Conservation (phyloP, 2,329 filamentous ascomycete genomes). For the Aspergillus hortae region DNA sequence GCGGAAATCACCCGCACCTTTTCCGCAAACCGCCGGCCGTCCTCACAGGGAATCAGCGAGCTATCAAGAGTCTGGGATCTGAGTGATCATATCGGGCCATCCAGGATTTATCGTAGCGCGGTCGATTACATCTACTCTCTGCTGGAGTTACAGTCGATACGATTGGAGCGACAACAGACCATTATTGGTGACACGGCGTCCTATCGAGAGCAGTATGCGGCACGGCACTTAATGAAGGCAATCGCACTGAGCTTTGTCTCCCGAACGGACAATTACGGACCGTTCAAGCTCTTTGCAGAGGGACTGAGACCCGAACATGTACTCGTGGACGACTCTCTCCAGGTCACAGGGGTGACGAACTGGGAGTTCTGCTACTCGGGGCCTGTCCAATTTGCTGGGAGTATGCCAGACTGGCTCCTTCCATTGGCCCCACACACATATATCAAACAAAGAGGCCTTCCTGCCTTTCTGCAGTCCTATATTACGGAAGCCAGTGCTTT, state of each 20-base stretch:
- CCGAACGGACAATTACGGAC: conserved; percentile 7
- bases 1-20: background rate
- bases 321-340: conserved; percentile 18
- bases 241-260: background rate
- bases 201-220: background rate
- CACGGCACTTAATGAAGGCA: background rate
- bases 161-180: background rate
- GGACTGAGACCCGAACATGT: conserved; percentile 26
- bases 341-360: conserved; percentile 22
- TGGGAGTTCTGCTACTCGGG: conserved; percentile 28
- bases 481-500: conserved; percentile 1
- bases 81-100: background rate
- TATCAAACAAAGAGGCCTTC: background rate
- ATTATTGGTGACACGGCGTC: background rate
- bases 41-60: background rate
- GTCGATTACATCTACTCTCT: background rate
- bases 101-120: background rate
- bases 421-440: conserved; percentile 5
- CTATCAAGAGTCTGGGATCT: background rate
- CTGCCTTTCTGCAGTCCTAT: background rate
- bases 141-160: background rate
- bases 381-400: conserved; percentile 14
- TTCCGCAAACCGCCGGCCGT: background rate
- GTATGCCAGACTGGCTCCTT: conserved; percentile 9
- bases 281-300: conserved; percentile 24